Evolutionary conservation across 1,139 yeast species (phyloP), one percentile per base, ranked within the genome.

Genomic region (Magnusiomyces magnusii): DNA sequence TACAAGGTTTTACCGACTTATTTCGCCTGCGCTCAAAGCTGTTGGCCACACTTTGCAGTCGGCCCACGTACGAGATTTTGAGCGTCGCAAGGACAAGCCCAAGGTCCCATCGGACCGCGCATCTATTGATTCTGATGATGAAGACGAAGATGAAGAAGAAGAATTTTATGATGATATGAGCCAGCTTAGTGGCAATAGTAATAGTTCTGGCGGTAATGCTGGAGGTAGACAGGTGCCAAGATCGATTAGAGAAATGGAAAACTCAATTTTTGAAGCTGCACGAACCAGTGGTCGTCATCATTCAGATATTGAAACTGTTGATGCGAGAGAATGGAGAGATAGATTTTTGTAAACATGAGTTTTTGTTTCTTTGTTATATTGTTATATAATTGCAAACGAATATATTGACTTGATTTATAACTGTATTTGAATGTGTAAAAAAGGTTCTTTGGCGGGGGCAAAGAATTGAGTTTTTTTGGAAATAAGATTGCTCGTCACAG

Each of bases 11-110:
- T 60, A 66, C 23, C 60, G 63, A 25, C 47, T 63, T 24, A 71
- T 73, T 13, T 65, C 78, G 7, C 74, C 77, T 1, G 71, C 78
- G 2, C 71, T 81, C 55, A 75, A 74, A 55, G 77, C 79, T 47
- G 75, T 89, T 24, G 78, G 87, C n/a, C 80, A 79, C 57, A 81
- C 83, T 0, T 77, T 91, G 65, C 85, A 86, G 34, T 80, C 79
- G 69, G 97, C 97, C 0, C 97, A 91, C 69, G 85, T 90, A 47
- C 86, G 86, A 67, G 97, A 91, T 75, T 91, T 91, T 77, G 96
- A 90, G 73, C 79, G 95, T 64, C 75, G 84, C 58, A 80, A 77
- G 47, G 58, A 47, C 23, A 64, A 66, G 69, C 75, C 77, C 2
- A 70, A 70, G 50, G 68, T 67, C 42, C 71, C 71, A 21, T 68